Base-by-base conservation (phyloP, 2,329 filamentous ascomycete species). In the Fusarium zealandicum region DNA sequence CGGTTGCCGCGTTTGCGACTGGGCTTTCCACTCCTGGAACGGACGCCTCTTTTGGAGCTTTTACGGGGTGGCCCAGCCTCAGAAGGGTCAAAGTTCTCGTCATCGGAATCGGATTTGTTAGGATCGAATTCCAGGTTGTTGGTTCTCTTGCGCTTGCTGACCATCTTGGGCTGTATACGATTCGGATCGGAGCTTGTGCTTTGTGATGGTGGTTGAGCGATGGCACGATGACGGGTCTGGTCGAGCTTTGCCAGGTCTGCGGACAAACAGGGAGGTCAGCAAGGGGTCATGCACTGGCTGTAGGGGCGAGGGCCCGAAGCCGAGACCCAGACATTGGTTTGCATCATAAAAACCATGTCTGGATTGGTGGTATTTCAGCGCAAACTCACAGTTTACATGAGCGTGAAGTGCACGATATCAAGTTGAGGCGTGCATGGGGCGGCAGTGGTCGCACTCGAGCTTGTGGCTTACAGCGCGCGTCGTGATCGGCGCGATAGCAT, bases 101-200 rank as follows among this genome's bases (percentile, higher is more conserved):
- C 86, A 42, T 85, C 81, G 2, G 86, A 78, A 63, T 89, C 86
- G 43, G 86, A 88, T 68, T 85, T 82, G 70, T 87, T 88, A 3
- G 83, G 84, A 70, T 89, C 86, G 63, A 88, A 88, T 48, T 79
- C 78, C 59, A 84, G 80, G 49, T 85, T 73, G 52, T 78, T 78
- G 11, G 28, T 11, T 59, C 80, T 76, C 78, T 87, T 88, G 47
- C 85, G 76, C 70, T 86, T 86, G 51, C 70, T 69, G 37, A 65
- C 68, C 73, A 75, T 75, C n/a, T 43, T 50, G 43, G 32, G 33
- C 17, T 36, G 16, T 35, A 51, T 7, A 16, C 10, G 17, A 13
- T 18, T 49, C 16, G 43, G 25, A 42, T 28, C 5, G 16, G 16
- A 14, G 47, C 30, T 51, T 27, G 16, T 16, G 20, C 38, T 49